Percentiles rank a stretch among this genome's conserved stretches.
These are phyloP conservation scores for Gossypium lobatum DNA, from an alignment of 441 rosid species.

Conservation along the genomic window DNA sequence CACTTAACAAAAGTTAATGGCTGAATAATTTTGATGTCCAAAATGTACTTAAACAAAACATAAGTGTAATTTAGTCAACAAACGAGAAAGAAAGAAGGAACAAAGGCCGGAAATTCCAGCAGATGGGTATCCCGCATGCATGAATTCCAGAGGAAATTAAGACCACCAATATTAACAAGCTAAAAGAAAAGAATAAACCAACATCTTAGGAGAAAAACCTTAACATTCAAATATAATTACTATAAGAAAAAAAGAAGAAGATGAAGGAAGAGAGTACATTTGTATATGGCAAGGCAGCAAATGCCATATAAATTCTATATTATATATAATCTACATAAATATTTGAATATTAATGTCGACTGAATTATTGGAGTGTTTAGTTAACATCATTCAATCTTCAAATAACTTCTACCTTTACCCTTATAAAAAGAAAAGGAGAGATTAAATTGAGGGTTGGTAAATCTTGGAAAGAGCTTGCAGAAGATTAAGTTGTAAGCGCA, in stretches of 20 bases:
- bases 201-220: not conserved
- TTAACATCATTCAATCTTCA: no score
- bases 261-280: not conserved
- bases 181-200: not conserved
- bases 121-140: no score
- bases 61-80: no score
- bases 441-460: slow-evolving; percentile 20
- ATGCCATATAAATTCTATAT: not conserved
- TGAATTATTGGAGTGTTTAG: no score
- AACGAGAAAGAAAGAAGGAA: no score
- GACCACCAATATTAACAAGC: not conserved
- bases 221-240: not conserved
- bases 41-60: no score
- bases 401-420: no score
- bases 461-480: slow-evolving; percentile 56
- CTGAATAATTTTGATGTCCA: no score
- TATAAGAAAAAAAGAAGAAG: not conserved
- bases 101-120: no score
- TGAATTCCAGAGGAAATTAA: not conserved
- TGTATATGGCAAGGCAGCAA: not conserved
- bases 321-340: not conserved
- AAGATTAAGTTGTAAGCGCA: slow-evolving; percentile 52
- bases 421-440: not conserved
- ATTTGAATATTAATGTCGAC: not conserved
- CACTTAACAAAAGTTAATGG: no score